These are phyloP conservation scores for Papiliotrema laurentii DNA, from an alignment of 1,284 basidiomycete genomes.

Conservation along the genomic window DNA sequence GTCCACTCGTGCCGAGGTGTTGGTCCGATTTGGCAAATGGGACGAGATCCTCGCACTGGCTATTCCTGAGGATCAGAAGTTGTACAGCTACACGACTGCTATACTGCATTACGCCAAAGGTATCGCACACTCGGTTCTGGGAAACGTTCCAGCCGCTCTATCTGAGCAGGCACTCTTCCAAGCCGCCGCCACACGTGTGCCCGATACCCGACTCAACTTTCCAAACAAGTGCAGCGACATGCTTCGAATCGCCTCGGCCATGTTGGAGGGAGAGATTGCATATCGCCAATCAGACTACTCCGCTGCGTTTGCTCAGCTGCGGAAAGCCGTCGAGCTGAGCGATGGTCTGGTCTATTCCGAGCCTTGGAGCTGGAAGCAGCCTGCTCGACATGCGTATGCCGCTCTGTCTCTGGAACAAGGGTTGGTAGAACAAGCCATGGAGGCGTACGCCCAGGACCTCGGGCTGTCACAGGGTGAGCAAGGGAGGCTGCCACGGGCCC, in stretches of 20 bases:
- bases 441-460: constrained; percentile 35
- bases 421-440: constrained; percentile 26
- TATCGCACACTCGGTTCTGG: constrained; percentile 26
- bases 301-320: constrained; percentile 28
- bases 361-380: constrained; percentile 44
- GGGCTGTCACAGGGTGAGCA: no score
- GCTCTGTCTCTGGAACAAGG: constrained; percentile 37
- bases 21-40: constrained; percentile 42
- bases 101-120: constrained; percentile 33
- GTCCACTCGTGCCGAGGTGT: constrained; percentile 28
- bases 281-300: constrained; percentile 33
- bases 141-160: constrained; percentile 17
- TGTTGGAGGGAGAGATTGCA: constrained; percentile 38
- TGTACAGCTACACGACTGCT: constrained; percentile 31
- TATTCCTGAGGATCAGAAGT: constrained; percentile 19
- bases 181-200: constrained; percentile 13
- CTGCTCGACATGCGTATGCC: constrained; percentile 40
- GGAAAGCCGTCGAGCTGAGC: constrained; percentile 21
- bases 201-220: constrained; percentile 21
- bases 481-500: constrained; percentile 26
- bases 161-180: constrained; percentile 20
- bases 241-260: constrained; percentile 30
- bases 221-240: constrained; percentile 33
- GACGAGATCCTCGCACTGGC: constrained; percentile 26
- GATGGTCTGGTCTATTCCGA: constrained; percentile 39